Evolutionary conservation across 108 stramenopile genomes (phyloP).

Genomic region (Fragilariopsis cylindrus): DNA sequence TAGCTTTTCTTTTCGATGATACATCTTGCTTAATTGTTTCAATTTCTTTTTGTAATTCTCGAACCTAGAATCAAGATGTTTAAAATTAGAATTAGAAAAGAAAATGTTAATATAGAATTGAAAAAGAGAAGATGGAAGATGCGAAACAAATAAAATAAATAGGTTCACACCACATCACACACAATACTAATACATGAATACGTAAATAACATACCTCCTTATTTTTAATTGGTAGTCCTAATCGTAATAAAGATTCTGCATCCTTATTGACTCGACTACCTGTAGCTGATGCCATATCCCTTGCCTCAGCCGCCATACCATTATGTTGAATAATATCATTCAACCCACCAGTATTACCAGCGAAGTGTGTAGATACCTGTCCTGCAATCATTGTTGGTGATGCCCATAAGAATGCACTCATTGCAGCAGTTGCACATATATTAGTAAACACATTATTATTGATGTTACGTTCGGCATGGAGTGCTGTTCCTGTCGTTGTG

Average conservation of each 20-base stretch:
- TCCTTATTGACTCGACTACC: slow-evolving; percentile 94
- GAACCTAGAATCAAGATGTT: slow-evolving; percentile 46
- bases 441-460: slow-evolving; percentile 15
- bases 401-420: slow-evolving; percentile 26
- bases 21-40: slow-evolving; percentile 83
- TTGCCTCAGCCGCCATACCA: slow-evolving; percentile 53
- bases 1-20: slow-evolving; percentile 75
- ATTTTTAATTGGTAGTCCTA: slow-evolving; percentile 88
- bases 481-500: slow-evolving; percentile 7
- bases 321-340: neutral
- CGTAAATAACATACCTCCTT: slow-evolving; percentile 67
- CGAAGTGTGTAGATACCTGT: neutral
- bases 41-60: slow-evolving; percentile 78
- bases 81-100: neutral
- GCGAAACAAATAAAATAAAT: slow-evolving; percentile 2
- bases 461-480: slow-evolving; percentile 5
- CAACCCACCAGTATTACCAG: neutral
- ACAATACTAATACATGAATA: neutral
- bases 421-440: slow-evolving; percentile 25
- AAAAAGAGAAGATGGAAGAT: neutral
- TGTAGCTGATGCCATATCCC: slow-evolving; percentile 84
- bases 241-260: slow-evolving; percentile 84
- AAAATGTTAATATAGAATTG: neutral
- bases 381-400: slow-evolving; percentile 15
- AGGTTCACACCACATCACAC: neutral